phyloP scores from a whole-genome alignment of 495 filamentous ascomycete species.

The Poronia punctata region DNA sequence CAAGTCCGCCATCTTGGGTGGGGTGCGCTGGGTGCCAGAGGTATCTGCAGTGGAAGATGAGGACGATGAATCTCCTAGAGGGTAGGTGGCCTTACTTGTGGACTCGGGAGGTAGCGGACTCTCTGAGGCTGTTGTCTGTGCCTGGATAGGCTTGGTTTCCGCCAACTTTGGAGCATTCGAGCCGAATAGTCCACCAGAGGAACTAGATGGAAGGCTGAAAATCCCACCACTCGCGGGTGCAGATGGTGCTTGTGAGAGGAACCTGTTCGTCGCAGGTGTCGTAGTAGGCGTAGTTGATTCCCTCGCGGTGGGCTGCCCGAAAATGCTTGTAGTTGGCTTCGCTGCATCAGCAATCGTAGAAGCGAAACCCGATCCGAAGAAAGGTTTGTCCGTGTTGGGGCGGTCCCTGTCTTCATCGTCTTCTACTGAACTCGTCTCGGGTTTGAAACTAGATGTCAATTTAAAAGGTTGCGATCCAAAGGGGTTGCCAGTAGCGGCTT shows the following conservation, averaged over 20 bases:
- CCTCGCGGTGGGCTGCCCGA: conserved; percentile 23
- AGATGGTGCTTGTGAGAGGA: conserved; percentile 15
- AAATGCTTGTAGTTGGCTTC: conserved; percentile 26
- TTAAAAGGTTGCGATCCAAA: conserved; percentile 63
- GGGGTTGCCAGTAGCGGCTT: conserved; percentile 25
- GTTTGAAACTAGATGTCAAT: conserved; percentile 74
- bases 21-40: conserved; percentile 22
- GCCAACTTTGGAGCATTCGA: conserved; percentile 10
- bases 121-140: conserved; percentile 34
- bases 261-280: conserved; percentile 45
- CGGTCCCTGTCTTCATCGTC: conserved; percentile 48
- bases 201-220: conserved; percentile 17
- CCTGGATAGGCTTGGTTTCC: conserved; percentile 19
- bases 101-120: conserved; percentile 70
- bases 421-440: conserved; percentile 56
- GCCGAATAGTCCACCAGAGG: conserved; percentile 6
- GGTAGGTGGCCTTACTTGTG: conserved; percentile 60
- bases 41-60: conserved; percentile 51
- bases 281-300: conserved; percentile 52
- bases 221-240: conserved; percentile 10
- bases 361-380: conserved; percentile 54
- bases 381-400: conserved; percentile 30
- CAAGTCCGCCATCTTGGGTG: conserved; percentile 36
- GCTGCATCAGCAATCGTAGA: conserved; percentile 40
- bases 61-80: conserved; percentile 59